Evolutionary conservation across 805 yeast genomes (phyloP).

Genomic region (Novakomyces olei): DNA sequence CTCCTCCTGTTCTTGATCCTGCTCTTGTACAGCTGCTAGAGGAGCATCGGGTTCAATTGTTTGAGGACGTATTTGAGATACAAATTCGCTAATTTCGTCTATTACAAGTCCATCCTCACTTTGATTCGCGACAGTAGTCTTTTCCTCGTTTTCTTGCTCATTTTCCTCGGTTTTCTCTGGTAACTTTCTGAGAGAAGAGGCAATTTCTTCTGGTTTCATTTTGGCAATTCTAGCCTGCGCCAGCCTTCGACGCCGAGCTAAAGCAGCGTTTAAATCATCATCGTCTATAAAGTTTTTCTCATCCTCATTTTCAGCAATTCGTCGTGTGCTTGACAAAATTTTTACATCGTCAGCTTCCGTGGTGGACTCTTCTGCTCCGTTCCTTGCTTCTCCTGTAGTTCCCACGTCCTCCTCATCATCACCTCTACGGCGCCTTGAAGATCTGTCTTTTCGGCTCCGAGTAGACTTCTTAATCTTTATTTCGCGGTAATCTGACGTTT

Average conservation of each 20-base stretch:
- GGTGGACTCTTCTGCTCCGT: no score
- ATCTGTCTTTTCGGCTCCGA: slow-evolving; percentile 21
- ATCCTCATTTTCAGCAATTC: slow-evolving; percentile 13
- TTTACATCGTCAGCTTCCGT: slow-evolving; percentile 16
- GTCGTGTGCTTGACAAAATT: slow-evolving; percentile 8
- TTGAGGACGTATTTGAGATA: slow-evolving; percentile 8
- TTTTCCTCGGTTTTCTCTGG: slow-evolving; percentile 11
- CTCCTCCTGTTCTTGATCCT: slow-evolving; percentile 5
- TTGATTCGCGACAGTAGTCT: slow-evolving; percentile 5
- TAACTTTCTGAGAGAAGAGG: slow-evolving; percentile 5
- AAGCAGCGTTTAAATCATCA: slow-evolving; percentile 17
- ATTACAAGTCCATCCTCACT: slow-evolving; percentile 15
- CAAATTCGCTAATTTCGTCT: slow-evolving; percentile 23
- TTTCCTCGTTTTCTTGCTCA: slow-evolving; percentile 10
- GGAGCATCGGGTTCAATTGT: slow-evolving; percentile 6
- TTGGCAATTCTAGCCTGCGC: slow-evolving; percentile 14
- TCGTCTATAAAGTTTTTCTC: slow-evolving; percentile 16
- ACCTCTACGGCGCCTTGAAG: slow-evolving; percentile 16
- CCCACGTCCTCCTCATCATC: slow-evolving; percentile 17
- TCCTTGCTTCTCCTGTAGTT: no score
- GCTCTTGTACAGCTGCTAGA: slow-evolving; percentile 4
- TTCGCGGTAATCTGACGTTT: slow-evolving; percentile 15
- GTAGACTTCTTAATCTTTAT: slow-evolving; percentile 23
- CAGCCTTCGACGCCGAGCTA: slow-evolving; percentile 14
- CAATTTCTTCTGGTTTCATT: slow-evolving; percentile 1